Percentiles rank a stretch among this genome's conserved stretches.
Conservation (phyloP, 2,329 filamentous ascomycete species). For the Triangularia setosa region DNA sequence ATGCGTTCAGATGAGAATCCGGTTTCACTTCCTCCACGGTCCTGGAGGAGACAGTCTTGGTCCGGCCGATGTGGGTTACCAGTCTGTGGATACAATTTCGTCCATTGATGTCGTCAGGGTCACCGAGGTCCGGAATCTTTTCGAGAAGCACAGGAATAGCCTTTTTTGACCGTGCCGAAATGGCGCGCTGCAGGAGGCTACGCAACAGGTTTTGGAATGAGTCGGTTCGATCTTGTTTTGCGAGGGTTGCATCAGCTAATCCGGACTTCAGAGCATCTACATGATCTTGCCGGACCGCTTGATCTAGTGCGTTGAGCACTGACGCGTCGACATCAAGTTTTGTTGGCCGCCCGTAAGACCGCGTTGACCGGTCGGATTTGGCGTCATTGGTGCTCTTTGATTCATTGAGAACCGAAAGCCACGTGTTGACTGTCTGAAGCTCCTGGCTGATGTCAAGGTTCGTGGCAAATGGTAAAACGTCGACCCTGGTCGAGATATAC, state of each 20-base stretch:
- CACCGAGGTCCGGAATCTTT: conserved; percentile 69
- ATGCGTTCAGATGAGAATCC: conserved; percentile 46
- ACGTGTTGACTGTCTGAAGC: conserved; percentile 73
- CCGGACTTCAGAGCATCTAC: conserved; percentile 51
- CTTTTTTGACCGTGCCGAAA: conserved; percentile 63
- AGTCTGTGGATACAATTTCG: conserved; percentile 91
- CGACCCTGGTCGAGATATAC: conserved; percentile 88
- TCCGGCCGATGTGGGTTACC: conserved; percentile 85
- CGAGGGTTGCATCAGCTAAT: conserved; percentile 55
- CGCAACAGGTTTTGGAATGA: conserved; percentile 61
- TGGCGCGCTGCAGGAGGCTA: conserved; percentile 73
- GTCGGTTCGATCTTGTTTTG: conserved; percentile 51
- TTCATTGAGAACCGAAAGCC: conserved; percentile 79
- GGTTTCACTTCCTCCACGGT: conserved; percentile 41
- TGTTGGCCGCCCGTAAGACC: conserved; percentile 69
- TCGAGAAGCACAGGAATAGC: conserved; percentile 70
- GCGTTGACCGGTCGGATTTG: conserved; percentile 68
- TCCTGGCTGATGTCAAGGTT: conserved; percentile 51
- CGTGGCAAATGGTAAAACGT: conserved; percentile 81
- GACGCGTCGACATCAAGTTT: conserved; percentile 27
- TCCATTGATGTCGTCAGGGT: conserved; percentile 88
- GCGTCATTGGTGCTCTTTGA: conserved; percentile 72
- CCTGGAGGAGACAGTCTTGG: conserved; percentile 45
- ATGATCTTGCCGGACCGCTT: conserved; percentile 67
- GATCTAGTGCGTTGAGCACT: conserved; percentile 67